phyloP scores from a whole-genome alignment of 164 flowering plant species.

The Vitis riparia region DNA sequence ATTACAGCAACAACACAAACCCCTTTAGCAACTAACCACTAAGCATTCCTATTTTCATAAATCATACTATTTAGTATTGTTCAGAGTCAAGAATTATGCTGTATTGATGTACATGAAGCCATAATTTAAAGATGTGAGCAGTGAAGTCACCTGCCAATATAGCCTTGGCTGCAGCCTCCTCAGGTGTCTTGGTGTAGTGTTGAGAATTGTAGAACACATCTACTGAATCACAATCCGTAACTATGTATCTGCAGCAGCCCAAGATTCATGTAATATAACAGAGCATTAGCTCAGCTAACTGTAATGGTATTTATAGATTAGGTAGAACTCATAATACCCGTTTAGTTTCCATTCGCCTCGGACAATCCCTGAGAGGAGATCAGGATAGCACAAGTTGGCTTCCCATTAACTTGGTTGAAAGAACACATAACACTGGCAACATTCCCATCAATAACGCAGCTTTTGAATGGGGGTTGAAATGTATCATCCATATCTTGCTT shows the following conservation, averaged over 20 bases:
- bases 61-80: too few relatives aligned
- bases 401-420: slow-evolving; percentile 12
- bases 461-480: slow-evolving; percentile 3
- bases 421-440: slow-evolving; percentile 17
- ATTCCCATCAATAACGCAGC: slow-evolving; percentile 9
- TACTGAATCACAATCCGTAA: slow-evolving; percentile 75
- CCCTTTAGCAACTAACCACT: not conserved
- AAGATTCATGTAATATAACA: not conserved
- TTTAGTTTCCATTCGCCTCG: slow-evolving; percentile 4
- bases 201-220: slow-evolving; percentile 53
- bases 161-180: slow-evolving; percentile 69
- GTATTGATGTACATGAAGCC: too few relatives aligned
- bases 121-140: slow-evolving; percentile 18
- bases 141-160: slow-evolving; percentile 65
- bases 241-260: slow-evolving; percentile 55
- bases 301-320: not conserved
- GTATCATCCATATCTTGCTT: slow-evolving; percentile 12
- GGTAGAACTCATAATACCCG: slow-evolving; percentile 6
- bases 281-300: not conserved
- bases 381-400: slow-evolving; percentile 12
- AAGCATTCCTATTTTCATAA: too few relatives aligned
- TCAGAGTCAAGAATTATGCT: too few relatives aligned
- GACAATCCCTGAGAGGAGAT: slow-evolving; percentile 1
- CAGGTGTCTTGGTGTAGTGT: slow-evolving; percentile 68
- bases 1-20: not conserved